Percentiles rank a stretch among this genome's conserved stretches.
Evolutionary conservation across 345 rosid species (phyloP).

Genomic region (Kandelia obovata): DNA sequence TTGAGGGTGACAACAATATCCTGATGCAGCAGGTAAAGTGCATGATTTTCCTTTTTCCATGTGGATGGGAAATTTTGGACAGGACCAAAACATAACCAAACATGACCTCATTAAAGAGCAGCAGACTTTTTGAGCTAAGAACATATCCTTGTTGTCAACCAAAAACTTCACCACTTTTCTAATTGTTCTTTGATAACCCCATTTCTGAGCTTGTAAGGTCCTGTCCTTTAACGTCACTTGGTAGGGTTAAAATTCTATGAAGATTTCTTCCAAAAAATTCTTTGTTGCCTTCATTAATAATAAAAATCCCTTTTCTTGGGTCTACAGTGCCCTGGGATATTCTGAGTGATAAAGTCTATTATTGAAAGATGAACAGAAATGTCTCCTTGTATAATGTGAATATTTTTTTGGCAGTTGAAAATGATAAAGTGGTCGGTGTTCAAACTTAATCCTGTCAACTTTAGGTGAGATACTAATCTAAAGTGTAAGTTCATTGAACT

Average conservation of each 20-base stretch:
- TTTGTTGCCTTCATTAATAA: too few species aligned
- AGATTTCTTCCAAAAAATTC: too few species aligned
- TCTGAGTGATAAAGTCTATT: not conserved
- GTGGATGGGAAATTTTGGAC: not conserved
- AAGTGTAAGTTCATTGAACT: constrained; percentile 7
- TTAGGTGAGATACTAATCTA: not conserved
- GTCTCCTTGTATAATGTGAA: not conserved
- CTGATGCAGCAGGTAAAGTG: constrained; percentile 84
- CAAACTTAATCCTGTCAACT: not conserved
- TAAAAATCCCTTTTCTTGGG: too few species aligned
- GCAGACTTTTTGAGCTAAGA: too few species aligned
- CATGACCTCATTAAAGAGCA: too few species aligned
- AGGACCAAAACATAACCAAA: too few species aligned
- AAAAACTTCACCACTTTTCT: too few species aligned
- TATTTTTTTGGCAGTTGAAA: not conserved
- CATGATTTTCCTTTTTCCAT: not conserved
- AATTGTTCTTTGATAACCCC: too few species aligned
- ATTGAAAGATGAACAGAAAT: not conserved
- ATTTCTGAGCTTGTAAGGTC: too few species aligned
- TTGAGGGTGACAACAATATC: constrained; percentile 93
- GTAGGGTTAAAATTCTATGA: too few species aligned
- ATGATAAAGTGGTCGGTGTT: not conserved
- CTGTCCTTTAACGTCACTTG: too few species aligned
- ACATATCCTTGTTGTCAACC: too few species aligned
- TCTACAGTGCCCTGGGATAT: not conserved